Base-by-base conservation (phyloP, 1,284 basidiomycete genomes). In the Cutaneotrichosporon dermatis region DNA sequence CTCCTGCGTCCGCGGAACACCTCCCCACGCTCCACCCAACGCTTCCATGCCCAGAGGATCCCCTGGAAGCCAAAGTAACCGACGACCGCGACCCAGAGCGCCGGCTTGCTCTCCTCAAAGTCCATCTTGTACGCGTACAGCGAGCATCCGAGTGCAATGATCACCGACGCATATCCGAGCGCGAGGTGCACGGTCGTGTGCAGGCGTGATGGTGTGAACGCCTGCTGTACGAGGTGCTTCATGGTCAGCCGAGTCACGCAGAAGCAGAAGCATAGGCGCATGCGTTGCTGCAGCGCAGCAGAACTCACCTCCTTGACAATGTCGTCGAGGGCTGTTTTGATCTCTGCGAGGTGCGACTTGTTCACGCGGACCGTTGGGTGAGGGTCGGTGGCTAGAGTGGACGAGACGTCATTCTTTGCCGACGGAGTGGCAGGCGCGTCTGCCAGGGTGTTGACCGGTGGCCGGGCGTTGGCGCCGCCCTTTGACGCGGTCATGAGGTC, bases 251-350 rank as follows among this genome's bases (percentile, higher is more conserved):
- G 25, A 25, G 25, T 25, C 25, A 25, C 25, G 25, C 25, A 25
- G 25, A 25, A 25, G 25, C 25, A 25, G 25, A 25, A 25, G 25
- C 25, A 25, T 25, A 25, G 25, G 25, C 25, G 25, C 25, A 25
- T 25, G 25, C 25, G 25, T 25, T 25, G 25, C 25, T 25, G 25
- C 25, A 25, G 25, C 25, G 25, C 25, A 25, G 25, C 25, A 25
- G 25, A 7, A 84, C 89, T 66, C 72, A 94, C 92, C 74, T 89
- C 86, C 78, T 90, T 91, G 63, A 95, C 80, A 43, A 88, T 87
- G 80, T 95, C 92, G 75, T 96, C 93, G 66, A 89, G 88, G 11
- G 92, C 86, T 68, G 87, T 86, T 81, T 95, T 95, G 74, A 96
- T 84, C 72, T 95, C 92, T 16, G 83, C 83, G 52, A 85, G 71